Conservation (phyloP, 2,329 filamentous ascomycete species). For the Whalleya microplaca region DNA sequence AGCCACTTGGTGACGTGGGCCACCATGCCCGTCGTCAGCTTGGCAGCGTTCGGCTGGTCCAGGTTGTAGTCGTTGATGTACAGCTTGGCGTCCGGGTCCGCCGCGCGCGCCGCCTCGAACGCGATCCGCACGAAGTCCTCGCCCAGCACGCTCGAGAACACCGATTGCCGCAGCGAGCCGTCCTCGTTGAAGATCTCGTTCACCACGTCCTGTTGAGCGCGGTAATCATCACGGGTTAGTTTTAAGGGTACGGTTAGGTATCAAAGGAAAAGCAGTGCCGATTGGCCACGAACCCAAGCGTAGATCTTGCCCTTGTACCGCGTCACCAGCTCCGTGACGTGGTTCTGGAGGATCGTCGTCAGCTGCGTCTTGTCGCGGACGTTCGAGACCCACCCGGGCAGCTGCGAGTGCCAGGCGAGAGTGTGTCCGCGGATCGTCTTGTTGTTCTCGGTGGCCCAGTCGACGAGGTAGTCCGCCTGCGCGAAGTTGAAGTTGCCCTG, state of each 20-base stretch:
- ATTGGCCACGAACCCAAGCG: constrained; percentile 32
- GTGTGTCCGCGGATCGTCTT: constrained; percentile 68
- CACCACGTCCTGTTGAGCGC: constrained; percentile 57
- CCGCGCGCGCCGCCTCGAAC: constrained; percentile 68
- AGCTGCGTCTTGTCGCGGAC: constrained; percentile 44
- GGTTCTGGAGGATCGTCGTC: constrained; percentile 59
- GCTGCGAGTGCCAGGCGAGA: constrained; percentile 66
- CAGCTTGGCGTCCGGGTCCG: constrained; percentile 69
- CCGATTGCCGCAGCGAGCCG: constrained; percentile 60
- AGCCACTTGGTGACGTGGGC: constrained; percentile 66
- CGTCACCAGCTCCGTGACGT: constrained; percentile 60
- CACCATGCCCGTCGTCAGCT: constrained; percentile 56
- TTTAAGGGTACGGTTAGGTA: constrained; percentile 23
- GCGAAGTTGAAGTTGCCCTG: constrained; percentile 58
- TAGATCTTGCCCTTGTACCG: constrained; percentile 66
- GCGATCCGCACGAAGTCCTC: constrained; percentile 72
- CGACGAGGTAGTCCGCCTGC: constrained; percentile 61
- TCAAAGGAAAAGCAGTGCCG: not conserved
- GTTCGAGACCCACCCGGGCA: constrained; percentile 61
- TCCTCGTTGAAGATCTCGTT: constrained; percentile 69
- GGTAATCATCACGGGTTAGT: constrained; percentile 45
- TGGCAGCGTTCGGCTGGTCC: constrained; percentile 61
- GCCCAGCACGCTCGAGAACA: constrained; percentile 70
- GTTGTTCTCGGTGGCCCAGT: constrained; percentile 59
- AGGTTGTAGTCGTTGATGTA: constrained; percentile 80